Base-by-base conservation (phyloP, 805 yeast species). In the Vanderwaltozyma yarrowii region DNA sequence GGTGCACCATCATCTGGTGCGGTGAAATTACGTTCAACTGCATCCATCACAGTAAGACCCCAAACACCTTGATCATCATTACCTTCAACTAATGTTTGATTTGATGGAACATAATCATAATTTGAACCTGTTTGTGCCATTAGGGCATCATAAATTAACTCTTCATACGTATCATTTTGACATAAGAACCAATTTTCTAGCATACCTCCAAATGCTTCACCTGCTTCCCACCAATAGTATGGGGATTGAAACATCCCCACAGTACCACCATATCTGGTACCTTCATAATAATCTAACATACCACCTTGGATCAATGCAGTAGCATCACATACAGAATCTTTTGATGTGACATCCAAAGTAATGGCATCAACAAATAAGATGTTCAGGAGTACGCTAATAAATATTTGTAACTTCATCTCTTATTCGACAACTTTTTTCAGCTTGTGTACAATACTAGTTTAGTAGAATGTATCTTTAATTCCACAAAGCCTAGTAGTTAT, bases 161-260 rank as follows among this genome's bases (percentile, higher is more conserved):
- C 64, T 38, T 73, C 76, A 50, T 70, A 81, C 1, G 87, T 73
- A 44, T 70, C 71, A 60, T 88, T 79, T 34, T 76, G 67, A 59
- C 89, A 80, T 50, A 75, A 72, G 49, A 63, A 76, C 67, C 83
- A 72, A 54, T 78, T 82, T 58, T 86, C 95, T 28, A 89, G 55
- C 64, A 83, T 57, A 2, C 69, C 64, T 12, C 73, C 73, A 60
- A 67, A 79, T 0, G 87, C 87, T 47, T 84, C 89, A 50, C 94
- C 95, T 29, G 88, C 86, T 59, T 81, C 78, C 94, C 94, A 84
- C 87, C 92, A 87, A 61, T 78, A 79, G 56, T 82, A 82, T 0
- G 87, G 87, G 44, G 69, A 54, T 11, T 72, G 64, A 52, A 81
- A 81, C 74, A 71, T 71, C 18, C 89, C 94, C 21, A 80, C 68